These are phyloP conservation scores for Begonia loranthoides DNA, from an alignment of 306 rosid species.

Conservation along the genomic window DNA sequence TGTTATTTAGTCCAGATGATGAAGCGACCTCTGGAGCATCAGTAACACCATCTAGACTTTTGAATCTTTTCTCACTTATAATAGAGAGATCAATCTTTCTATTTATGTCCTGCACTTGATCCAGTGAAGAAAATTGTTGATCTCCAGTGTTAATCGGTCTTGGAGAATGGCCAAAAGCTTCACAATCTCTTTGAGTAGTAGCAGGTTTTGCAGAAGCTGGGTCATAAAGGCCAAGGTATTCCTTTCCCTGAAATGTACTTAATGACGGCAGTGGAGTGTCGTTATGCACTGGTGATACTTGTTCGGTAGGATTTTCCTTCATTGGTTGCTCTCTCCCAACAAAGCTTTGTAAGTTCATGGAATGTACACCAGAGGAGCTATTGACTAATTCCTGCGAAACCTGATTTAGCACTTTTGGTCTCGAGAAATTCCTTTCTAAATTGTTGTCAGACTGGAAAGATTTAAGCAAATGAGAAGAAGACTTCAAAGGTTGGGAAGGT, in stretches of 20 bases:
- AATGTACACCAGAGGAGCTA: slow-evolving; percentile 30
- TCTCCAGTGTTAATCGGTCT: slow-evolving; percentile 44
- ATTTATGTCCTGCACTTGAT: slow-evolving; percentile 52
- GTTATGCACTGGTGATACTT: slow-evolving; percentile 27
- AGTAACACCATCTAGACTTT: slow-evolving; percentile 41
- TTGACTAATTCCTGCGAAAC: slow-evolving; percentile 35
- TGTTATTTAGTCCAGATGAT: slow-evolving; percentile 26
- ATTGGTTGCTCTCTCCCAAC: slow-evolving; percentile 28
- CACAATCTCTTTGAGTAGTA: slow-evolving; percentile 58
- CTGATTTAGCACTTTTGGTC: slow-evolving; percentile 28
- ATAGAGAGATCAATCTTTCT: slow-evolving; percentile 39
- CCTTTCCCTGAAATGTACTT: slow-evolving; percentile 34
- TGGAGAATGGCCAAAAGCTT: slow-evolving; percentile 74
- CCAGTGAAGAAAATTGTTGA: slow-evolving; percentile 42
- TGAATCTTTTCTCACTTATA: slow-evolving; percentile 39
- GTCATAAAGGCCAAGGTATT: slow-evolving; percentile 24
- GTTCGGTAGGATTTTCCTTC: slow-evolving; percentile 36
- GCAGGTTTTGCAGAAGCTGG: slow-evolving; percentile 42
- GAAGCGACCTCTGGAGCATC: slow-evolving; percentile 30
- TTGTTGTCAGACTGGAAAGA: slow-evolving; percentile 28
- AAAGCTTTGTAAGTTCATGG: slow-evolving; percentile 31
- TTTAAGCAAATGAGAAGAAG: slow-evolving; percentile 13
- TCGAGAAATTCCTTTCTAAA: slow-evolving; percentile 22
- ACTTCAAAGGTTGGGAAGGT: slow-evolving; percentile 23
- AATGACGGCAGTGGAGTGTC: slow-evolving; percentile 20